Evolutionary conservation across 1,139 yeast genomes (phyloP).

Genomic region (Suhomyces anneliseae): DNA sequence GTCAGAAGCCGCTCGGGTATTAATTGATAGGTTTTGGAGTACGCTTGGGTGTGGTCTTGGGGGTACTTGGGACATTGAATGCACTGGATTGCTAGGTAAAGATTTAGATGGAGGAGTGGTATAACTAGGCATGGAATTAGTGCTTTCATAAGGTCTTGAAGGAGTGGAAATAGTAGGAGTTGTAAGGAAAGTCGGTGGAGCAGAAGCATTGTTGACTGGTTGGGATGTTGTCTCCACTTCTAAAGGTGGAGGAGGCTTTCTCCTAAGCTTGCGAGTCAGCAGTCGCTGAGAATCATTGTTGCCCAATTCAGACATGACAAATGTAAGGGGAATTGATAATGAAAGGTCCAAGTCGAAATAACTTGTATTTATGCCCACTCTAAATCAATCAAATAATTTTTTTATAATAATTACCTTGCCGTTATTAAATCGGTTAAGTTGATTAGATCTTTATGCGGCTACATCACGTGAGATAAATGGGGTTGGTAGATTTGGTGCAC

Average conservation of each 20-base stretch:
- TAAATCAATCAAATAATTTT: too few species aligned
- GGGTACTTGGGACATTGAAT: slow-evolving; percentile 3
- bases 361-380: too few species aligned
- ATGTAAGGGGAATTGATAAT: background rate
- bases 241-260: slow-evolving; percentile 33
- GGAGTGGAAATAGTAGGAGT: too few species aligned
- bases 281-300: background rate
- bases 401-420: too few species aligned
- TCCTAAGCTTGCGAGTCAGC: slow-evolving; percentile 16
- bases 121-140: background rate
- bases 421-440: background rate
- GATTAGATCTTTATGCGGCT: slow-evolving; percentile 1
- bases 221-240: background rate
- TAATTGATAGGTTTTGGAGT: background rate
- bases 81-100: background rate
- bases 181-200: too few species aligned
- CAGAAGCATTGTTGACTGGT: too few species aligned
- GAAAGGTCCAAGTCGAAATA: background rate
- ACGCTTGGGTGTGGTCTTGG: slow-evolving; percentile 3
- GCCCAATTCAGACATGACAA: background rate
- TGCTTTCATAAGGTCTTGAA: too few species aligned
- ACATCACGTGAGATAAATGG: background rate
- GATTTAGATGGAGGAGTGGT: background rate
- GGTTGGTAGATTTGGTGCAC: background rate
- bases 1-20: background rate